A percentile compares a stretch with the other conserved stretches of the same genome.
Evolutionary conservation across 1,139 yeast genomes (phyloP).

Genomic region (Lodderomyces theae): DNA sequence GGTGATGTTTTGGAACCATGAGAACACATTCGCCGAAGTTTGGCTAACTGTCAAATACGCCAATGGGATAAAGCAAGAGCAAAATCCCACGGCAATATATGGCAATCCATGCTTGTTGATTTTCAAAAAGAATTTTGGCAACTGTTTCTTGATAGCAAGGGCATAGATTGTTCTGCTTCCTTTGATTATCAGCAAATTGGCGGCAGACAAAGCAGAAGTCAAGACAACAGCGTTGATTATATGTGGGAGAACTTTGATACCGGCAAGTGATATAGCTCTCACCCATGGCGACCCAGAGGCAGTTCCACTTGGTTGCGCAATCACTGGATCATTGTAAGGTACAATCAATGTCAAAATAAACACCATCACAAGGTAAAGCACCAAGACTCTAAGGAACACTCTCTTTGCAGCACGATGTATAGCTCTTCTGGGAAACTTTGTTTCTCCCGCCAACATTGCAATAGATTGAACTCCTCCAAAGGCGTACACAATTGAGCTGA

Average conservation of each 20-base stretch:
- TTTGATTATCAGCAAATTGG: constrained; percentile 41
- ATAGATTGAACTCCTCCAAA: constrained; percentile 38
- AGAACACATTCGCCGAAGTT: constrained; percentile 24
- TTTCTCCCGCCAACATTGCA: constrained; percentile 48
- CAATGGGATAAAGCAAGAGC: constrained; percentile 24
- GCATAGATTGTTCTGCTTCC: constrained; percentile 46
- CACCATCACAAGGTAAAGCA: constrained; percentile 43
- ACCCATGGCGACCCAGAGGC: constrained; percentile 56
- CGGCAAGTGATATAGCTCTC: constrained; percentile 49
- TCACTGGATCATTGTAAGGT: constrained; percentile 37
- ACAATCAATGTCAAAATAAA: constrained; percentile 47
- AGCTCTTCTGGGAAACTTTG: constrained; percentile 46
- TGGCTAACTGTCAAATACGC: constrained; percentile 26
- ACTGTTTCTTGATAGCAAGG: constrained; percentile 43
- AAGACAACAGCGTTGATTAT: constrained; percentile 50
- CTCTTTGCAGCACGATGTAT: constrained; percentile 47
- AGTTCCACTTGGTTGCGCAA: constrained; percentile 42
- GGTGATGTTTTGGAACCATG: constrained; percentile 28
- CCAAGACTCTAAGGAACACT: constrained; percentile 43
- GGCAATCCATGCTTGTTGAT: constrained; percentile 27
- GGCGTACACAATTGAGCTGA: constrained; percentile 25
- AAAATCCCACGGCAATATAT: constrained; percentile 26
- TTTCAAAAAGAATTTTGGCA: constrained; percentile 41
- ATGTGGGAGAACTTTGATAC: constrained; percentile 47
- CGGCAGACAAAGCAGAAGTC: constrained; percentile 54